These are phyloP conservation scores for Canavalia ensiformis DNA, from an alignment of 306 rosid species.

Conservation along the genomic window DNA sequence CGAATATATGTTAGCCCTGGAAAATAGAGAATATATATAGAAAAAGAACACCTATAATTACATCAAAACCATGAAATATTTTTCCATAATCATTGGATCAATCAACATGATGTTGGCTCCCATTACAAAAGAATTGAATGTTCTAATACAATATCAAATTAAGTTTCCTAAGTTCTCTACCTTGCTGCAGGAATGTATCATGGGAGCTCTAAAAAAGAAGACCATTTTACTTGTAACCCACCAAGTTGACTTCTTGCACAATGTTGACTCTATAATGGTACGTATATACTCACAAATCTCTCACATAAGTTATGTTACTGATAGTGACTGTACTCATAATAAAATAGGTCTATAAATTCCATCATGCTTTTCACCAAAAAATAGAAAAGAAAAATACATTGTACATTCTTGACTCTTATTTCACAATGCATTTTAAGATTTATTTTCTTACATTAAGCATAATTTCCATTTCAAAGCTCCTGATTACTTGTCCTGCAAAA, in stretches of 20 bases:
- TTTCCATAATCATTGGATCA: slow-evolving; percentile 13
- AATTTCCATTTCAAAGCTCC: background rate
- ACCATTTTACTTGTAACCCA: slow-evolving; percentile 86
- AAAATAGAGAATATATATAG: background rate
- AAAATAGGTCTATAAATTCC: background rate
- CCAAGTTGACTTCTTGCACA: slow-evolving; percentile 92
- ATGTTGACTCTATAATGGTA: slow-evolving; percentile 79
- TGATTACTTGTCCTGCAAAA: slow-evolving; percentile 6
- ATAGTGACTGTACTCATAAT: background rate
- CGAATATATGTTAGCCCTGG: no score
- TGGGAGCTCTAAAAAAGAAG: slow-evolving; percentile 79
- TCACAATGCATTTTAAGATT: background rate
- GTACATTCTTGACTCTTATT: background rate
- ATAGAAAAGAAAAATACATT: background rate
- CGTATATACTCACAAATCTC: slow-evolving; percentile 35
- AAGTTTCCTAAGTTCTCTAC: slow-evolving; percentile 16
- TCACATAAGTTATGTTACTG: background rate
- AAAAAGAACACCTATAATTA: background rate
- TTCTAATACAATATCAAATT: background rate
- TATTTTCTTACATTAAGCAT: slow-evolving; percentile 24
- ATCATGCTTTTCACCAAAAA: background rate
- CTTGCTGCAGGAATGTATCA: slow-evolving; percentile 79
- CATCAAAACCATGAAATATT: slow-evolving; percentile 3
- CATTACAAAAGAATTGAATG: background rate
- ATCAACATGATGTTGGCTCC: slow-evolving; percentile 16